Conservation (phyloP, 495 filamentous ascomycete species). For the Aspergillus affinis region DNA sequence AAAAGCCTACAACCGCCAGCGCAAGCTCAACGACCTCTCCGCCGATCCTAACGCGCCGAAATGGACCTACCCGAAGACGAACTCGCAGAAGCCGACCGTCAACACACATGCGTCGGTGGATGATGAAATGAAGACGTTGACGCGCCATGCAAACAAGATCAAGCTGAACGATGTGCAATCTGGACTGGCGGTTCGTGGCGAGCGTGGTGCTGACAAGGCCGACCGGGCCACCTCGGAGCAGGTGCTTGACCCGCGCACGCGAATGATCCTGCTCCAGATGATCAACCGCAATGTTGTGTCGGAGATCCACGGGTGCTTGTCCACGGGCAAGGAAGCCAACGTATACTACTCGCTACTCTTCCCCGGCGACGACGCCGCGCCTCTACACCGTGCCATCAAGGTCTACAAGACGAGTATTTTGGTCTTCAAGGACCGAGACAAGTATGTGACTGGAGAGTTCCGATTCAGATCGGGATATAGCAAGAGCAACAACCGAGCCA, state of each 20-base stretch:
- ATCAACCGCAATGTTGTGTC: conserved; percentile 82
- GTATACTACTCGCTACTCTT: conserved; percentile 78
- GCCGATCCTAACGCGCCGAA: conserved; percentile 54
- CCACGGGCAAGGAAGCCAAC: conserved; percentile 96
- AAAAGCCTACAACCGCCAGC: conserved; percentile 89
- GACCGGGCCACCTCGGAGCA: conserved; percentile 93
- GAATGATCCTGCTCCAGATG: conserved; percentile 93
- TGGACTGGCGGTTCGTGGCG: conserved; percentile 51
- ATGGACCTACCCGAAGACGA: conserved; percentile 68
- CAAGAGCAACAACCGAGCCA: conserved; percentile 87
- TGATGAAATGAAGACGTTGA: conserved; percentile 80
- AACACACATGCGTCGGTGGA: conserved; percentile 78
- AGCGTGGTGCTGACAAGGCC: conserved; percentile 67
- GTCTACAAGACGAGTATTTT: conserved; percentile 97
- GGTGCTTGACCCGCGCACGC: conserved; percentile 87
- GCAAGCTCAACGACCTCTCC: conserved; percentile 57
- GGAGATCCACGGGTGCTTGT: conserved; percentile 87
- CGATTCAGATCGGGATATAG: conserved; percentile 79
- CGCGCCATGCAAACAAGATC: conserved; percentile 87
- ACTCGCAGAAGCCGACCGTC: conserved; percentile 78
- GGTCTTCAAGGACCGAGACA: conserved; percentile 95
- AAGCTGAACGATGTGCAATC: conserved; percentile 68
- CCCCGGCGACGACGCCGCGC: conserved; percentile 41
- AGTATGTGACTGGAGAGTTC: conserved; percentile 91
- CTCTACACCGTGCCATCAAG: conserved; percentile 80